Conservation (phyloP, 179 eudicot genomes). For the Nepenthes alata region DNA sequence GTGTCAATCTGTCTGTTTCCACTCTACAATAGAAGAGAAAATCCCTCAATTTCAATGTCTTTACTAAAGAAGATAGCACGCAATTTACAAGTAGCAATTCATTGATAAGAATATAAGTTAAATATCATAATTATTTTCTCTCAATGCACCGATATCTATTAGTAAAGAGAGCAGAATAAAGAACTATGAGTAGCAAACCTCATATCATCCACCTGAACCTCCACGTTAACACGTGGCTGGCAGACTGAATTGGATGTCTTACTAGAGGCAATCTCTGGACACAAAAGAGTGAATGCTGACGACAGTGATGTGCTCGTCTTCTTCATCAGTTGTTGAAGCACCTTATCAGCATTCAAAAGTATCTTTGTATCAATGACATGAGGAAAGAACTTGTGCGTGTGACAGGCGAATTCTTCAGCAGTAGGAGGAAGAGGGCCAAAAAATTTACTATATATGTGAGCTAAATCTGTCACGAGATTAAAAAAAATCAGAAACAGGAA, state of each 20-base stretch:
- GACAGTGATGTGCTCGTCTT: slow-evolving; percentile 75
- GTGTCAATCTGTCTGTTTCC: not conserved
- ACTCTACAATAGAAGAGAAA: not conserved
- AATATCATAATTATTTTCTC: too few species aligned
- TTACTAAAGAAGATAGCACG: not conserved
- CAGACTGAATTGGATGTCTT: slow-evolving; percentile 17
- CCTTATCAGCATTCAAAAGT: slow-evolving; percentile 42
- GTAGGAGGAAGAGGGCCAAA: slow-evolving; percentile 79
- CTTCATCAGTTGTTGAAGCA: slow-evolving; percentile 42
- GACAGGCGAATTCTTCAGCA: slow-evolving; percentile 52
- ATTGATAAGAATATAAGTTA: too few species aligned
- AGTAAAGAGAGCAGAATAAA: not conserved
- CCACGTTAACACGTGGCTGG: slow-evolving; percentile 48
- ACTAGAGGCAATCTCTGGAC: slow-evolving; percentile 57
- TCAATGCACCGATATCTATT: not conserved
- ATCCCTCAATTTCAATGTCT: not conserved
- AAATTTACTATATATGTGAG: slow-evolving; percentile 75
- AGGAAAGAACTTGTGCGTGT: slow-evolving; percentile 53
- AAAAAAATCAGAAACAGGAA: slow-evolving; percentile 5
- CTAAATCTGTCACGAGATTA: slow-evolving; percentile 54
- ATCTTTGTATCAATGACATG: slow-evolving; percentile 73
- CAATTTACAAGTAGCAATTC: not conserved
- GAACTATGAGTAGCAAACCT: slow-evolving; percentile 38
- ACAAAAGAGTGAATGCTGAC: slow-evolving; percentile 60
- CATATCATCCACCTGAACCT: slow-evolving; percentile 92